Percentiles rank a stretch among this genome's conserved stretches.
These are phyloP conservation scores for Solanum okadae DNA, from an alignment of 257 asterid species.

Conservation along the genomic window DNA sequence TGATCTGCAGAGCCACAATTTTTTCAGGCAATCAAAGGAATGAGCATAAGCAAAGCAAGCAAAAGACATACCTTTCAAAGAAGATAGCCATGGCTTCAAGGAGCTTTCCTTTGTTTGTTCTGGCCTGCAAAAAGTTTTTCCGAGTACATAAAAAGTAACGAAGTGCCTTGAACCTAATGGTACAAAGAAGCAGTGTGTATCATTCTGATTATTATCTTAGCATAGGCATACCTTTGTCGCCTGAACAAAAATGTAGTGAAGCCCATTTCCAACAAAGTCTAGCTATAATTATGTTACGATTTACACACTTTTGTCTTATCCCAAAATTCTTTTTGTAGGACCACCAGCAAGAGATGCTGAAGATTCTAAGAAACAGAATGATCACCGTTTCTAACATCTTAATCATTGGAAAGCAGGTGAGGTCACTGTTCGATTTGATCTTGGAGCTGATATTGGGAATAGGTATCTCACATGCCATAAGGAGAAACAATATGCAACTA, in stretches of 20 bases:
- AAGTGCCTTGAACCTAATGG: neutral
- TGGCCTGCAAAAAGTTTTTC: constrained; percentile 48
- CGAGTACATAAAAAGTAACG: neutral
- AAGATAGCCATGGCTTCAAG: constrained; percentile 86
- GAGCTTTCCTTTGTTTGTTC: constrained; percentile 65
- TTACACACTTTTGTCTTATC: neutral
- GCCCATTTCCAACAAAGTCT: neutral
- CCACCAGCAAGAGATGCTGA: neutral
- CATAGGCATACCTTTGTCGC: neutral
- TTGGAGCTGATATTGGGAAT: neutral
- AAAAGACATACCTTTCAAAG: constrained; percentile 63
- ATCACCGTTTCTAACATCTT: neutral
- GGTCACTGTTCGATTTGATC: neutral
- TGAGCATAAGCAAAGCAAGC: neutral
- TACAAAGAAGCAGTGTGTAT: neutral
- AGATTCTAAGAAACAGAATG: neutral
- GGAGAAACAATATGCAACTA: neutral
- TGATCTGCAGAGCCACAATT: constrained; percentile 48
- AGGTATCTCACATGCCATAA: neutral
- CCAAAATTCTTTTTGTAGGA: neutral
- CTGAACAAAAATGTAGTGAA: neutral
- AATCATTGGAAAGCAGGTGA: neutral
- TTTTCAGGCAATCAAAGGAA: constrained; percentile 2
- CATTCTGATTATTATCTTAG: neutral
- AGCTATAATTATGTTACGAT: neutral